Base-by-base conservation (phyloP, 163 green algal species). In the Scenedesmus sp. region DNA sequence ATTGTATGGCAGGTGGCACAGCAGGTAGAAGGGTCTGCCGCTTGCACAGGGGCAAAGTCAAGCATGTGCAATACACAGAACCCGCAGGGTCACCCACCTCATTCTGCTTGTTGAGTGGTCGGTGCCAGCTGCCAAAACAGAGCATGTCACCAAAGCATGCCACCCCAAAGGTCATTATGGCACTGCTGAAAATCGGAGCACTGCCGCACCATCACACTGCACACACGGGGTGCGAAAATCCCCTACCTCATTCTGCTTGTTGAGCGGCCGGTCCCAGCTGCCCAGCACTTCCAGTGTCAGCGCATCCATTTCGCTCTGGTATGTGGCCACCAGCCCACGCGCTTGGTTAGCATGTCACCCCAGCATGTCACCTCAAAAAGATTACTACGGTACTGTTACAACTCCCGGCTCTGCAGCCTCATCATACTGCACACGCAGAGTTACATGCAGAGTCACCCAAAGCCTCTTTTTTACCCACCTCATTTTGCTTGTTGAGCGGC, bases 401-500 rank as follows among this genome's bases (percentile, higher is more conserved):
- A 92, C 85, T 86, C 93, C 93, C 18, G 52, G 82, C 18, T 62
- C 91, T 62, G 59, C 34, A 34, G 56, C 56, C 46, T 46, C 6
- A 34, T 15, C 70, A 79, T 76, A 3, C 66, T 76, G 66, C 66
- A 76, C 16, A 3, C 7, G 66, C 66, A 76, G 66, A 46, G 34
- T 46, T 46, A 46, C 34, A 46, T 46, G 34, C 34, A 46, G 34
- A 46, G 34, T 46, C 34, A 46, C 34, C 34, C 34, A 46, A 46
- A 46, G 34, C 34, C 34, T 0, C 34, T 46, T 46, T 46, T 59
- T 26, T 34, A 20, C 87, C 13, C 34, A 86, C 87, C 87, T 91
- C 87, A 74, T 94, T 94, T 34, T 89, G 90, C 3, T 91, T 91
- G 59, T 93, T 92, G 13, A 97, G 90, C 34, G 94, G 89, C 2